Conservation (phyloP, 1,284 basidiomycete species). For the Malassezia equina region DNA sequence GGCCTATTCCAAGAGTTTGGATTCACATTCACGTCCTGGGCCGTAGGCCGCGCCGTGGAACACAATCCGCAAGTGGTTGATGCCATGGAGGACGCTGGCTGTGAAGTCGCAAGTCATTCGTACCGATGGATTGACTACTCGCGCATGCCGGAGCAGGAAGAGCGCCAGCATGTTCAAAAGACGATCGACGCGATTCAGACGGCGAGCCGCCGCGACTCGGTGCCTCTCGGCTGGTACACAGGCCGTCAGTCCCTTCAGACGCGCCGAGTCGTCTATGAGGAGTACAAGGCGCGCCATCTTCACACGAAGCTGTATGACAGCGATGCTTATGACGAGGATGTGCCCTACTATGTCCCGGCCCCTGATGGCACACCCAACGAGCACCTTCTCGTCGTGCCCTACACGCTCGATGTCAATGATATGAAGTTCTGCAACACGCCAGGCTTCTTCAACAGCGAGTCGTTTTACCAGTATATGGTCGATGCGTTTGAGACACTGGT, state of each 20-base stretch:
- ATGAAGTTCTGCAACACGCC: constrained; percentile 49
- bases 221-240: constrained; percentile 49
- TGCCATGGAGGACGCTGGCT: constrained; percentile 42
- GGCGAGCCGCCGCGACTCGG: constrained; percentile 29
- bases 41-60: constrained; percentile 48
- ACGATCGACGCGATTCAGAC: constrained; percentile 45
- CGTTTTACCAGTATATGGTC: constrained; percentile 48
- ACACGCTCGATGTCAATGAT: constrained; percentile 49
- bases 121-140: constrained; percentile 49
- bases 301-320: constrained; percentile 36
- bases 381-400: constrained; percentile 48
- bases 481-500: constrained; percentile 49
- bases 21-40: constrained; percentile 45
- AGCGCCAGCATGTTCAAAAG: constrained; percentile 40
- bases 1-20: constrained; percentile 44
- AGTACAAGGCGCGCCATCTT: constrained; percentile 33
- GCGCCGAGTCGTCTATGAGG: constrained; percentile 40
- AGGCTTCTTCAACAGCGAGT: constrained; percentile 47
- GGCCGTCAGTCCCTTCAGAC: constrained; percentile 45
- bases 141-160: constrained; percentile 37
- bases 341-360: constrained; percentile 49
- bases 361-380: constrained; percentile 28
- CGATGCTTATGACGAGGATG: constrained; percentile 49
- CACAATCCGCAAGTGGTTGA: constrained; percentile 45
- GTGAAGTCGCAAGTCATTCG: constrained; percentile 48